Percentiles rank a stretch among this genome's conserved stretches.
phyloP scores from a whole-genome alignment of 1,284 basidiomycete genomes.

The Schizopora paradoxa region DNA sequence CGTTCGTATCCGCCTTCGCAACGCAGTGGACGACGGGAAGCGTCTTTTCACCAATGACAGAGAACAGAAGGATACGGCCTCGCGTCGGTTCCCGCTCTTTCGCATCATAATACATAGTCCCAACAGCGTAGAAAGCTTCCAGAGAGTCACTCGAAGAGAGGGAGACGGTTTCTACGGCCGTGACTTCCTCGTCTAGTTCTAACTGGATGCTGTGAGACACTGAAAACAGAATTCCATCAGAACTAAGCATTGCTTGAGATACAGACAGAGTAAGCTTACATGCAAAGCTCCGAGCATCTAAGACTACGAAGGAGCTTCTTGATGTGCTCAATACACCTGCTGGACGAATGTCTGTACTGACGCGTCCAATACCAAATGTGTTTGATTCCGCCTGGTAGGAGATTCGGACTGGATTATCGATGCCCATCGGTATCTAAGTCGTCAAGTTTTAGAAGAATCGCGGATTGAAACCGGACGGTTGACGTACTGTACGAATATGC shows the following conservation, averaged over 20 bases:
- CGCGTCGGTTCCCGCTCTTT: conserved; percentile 52
- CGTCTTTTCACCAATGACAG: conserved; percentile 26
- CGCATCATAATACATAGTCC: conserved; percentile 45
- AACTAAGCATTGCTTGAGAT: conserved; percentile 2
- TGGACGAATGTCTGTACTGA: conserved; percentile 45
- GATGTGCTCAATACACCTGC: conserved; percentile 47
- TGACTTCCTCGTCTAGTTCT: conserved; percentile 53
- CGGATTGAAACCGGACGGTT: background rate
- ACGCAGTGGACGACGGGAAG: too few relatives aligned
- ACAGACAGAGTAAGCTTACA: conserved; percentile 38
- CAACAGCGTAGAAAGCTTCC: conserved; percentile 50
- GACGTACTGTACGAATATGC: conserved; percentile 70
- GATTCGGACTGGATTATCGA: conserved; percentile 62
- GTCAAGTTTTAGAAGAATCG: background rate
- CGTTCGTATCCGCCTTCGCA: conserved; percentile 39
- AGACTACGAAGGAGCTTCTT: conserved; percentile 56
- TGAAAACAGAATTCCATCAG: conserved; percentile 22
- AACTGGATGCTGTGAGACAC: conserved; percentile 51
- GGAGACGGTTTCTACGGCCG: conserved; percentile 43
- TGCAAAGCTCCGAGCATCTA: conserved; percentile 62
- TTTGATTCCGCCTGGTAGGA: conserved; percentile 49
- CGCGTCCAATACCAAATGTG: conserved; percentile 61
- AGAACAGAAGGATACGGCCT: conserved; percentile 55
- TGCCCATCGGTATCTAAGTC: conserved; percentile 67
- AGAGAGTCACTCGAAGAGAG: conserved; percentile 26